Percentiles rank a stretch among this genome's conserved stretches.
phyloP scores from a whole-genome alignment of 2,329 filamentous ascomycete species.

The Diaporthe longicolla region DNA sequence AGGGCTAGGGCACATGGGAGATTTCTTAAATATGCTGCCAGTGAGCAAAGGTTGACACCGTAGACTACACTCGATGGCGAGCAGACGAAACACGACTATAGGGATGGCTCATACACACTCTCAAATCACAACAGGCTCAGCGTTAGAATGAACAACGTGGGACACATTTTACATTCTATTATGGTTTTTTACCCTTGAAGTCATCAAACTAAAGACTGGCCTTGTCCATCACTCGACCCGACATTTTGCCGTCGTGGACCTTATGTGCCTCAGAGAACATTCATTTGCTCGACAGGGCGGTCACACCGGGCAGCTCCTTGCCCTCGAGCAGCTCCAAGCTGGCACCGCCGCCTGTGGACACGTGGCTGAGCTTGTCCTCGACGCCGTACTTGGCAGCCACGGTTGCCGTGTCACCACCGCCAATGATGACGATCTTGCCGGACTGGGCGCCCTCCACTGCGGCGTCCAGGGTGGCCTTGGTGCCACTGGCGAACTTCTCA shows the following conservation, averaged over 20 bases:
- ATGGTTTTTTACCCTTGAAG: constrained; percentile 17
- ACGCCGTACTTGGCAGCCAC: constrained; percentile 97
- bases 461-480: constrained; percentile 91
- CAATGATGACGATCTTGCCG: constrained; percentile 98
- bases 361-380: constrained; percentile 97
- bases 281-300: constrained; percentile 86
- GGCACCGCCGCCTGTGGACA: constrained; percentile 96
- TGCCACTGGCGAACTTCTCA: constrained; percentile 92
- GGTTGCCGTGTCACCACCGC: constrained; percentile 97
- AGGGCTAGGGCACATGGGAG: not conserved
- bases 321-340: constrained; percentile 97
- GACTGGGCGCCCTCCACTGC: constrained; percentile 84
- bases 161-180: constrained; percentile 39
- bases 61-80: constrained; percentile 37
- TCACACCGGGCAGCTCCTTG: constrained; percentile 95
- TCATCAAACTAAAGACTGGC: constrained; percentile 53
- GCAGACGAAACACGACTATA: constrained; percentile 17
- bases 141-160: constrained; percentile 14
- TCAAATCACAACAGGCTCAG: not conserved
- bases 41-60: not conserved
- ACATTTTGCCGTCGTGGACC: constrained; percentile 48
- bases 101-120: not conserved
- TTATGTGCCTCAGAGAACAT: constrained; percentile 41
- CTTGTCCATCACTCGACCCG: constrained; percentile 49
- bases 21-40: not conserved